Evolutionary conservation across 1,284 basidiomycete species (phyloP), one percentile per base, ranked within the genome.

Genomic region (Marasmius fiardii): DNA sequence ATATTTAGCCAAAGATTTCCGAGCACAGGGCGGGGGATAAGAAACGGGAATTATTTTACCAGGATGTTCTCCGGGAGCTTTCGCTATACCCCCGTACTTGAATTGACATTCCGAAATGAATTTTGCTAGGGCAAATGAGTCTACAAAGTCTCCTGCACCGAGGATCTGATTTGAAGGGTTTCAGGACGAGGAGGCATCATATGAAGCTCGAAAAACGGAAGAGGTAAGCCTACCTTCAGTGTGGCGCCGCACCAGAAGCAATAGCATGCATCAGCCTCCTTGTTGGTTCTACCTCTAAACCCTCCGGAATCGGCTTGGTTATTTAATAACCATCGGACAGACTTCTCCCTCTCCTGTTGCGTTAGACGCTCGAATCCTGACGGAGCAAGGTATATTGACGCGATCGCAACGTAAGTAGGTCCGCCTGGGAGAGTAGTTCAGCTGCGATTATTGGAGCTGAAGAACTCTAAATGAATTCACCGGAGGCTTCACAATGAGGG

Each of bases 211-310:
- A 7, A 26, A 37, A 31, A 35, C 51, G 43, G 56, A 11, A 26
- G 6, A 47, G 56, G 28, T 4, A 47, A 51, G 69, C 80, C 60
- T 60, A 93, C 92, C 62, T 81, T 73, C 6, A 96, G 69, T 1
- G 90, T 79, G 4, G 86, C 93, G 2, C 90, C 88, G 62, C 90
- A 92, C 95, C 94, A 98, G 69, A 96, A 97, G 61, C 90, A 92
- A 70, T 98, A 98, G 69, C 94, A 98, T 1, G 93, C 91, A 64
- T 98, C 94, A 11, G 88, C 83, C 4, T 81, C 76, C 71, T 98
- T 98, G 57, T 85, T 87, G 2, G 92, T 93, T 12, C 94, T 80
- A 1, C 94, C 94, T 62, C 87, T 78, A 66, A 95, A 95, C 0
- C 94, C 94, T 0, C 92, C 91, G 3, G 73, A 74, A 1, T 63